phyloP scores from a whole-genome alignment of 2,329 filamentous ascomycete genomes.

The Kalmusia sp. region DNA sequence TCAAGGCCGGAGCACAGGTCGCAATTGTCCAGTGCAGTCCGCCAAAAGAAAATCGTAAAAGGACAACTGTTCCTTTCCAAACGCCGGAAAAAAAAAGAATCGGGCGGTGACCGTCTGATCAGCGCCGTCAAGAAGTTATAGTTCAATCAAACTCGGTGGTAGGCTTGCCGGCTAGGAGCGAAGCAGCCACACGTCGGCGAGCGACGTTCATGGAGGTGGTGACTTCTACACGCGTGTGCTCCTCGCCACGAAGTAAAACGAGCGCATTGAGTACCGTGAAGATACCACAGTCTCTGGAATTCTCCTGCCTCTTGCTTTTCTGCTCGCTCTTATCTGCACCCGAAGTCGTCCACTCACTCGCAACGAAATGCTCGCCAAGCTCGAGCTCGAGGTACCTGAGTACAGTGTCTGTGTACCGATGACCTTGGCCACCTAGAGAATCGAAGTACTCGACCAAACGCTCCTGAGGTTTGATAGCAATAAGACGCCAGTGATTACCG shows the following conservation, averaged over 20 bases:
- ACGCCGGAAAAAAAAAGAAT: not conserved
- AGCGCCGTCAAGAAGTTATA: not conserved
- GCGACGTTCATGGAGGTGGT: slow-evolving; percentile 65
- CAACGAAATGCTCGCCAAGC: slow-evolving; percentile 62
- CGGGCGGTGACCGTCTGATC: not conserved
- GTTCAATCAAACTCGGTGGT: slow-evolving; percentile 34
- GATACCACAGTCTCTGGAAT: slow-evolving; percentile 78
- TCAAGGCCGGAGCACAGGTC: too few species aligned
- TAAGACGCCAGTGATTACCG: slow-evolving; percentile 72
- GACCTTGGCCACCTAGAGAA: slow-evolving; percentile 61
- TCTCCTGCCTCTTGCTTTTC: slow-evolving; percentile 63
- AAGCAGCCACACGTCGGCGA: slow-evolving; percentile 67
- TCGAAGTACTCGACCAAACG: slow-evolving; percentile 73
- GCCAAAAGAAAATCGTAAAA: not conserved
- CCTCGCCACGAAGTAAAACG: slow-evolving; percentile 56
- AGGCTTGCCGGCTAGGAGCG: slow-evolving; percentile 64
- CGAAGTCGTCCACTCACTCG: slow-evolving; percentile 67
- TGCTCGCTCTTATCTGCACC: too few species aligned
- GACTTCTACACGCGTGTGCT: slow-evolving; percentile 52
- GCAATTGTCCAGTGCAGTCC: too few species aligned
- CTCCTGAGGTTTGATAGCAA: slow-evolving; percentile 69
- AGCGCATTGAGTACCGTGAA: slow-evolving; percentile 78
- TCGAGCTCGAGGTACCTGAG: slow-evolving; percentile 65
- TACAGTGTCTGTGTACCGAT: slow-evolving; percentile 25
- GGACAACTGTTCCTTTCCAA: not conserved